Evolutionary conservation across 805 yeast genomes (phyloP), one percentile per base, ranked within the genome.

Genomic region (Candida golubevii): DNA sequence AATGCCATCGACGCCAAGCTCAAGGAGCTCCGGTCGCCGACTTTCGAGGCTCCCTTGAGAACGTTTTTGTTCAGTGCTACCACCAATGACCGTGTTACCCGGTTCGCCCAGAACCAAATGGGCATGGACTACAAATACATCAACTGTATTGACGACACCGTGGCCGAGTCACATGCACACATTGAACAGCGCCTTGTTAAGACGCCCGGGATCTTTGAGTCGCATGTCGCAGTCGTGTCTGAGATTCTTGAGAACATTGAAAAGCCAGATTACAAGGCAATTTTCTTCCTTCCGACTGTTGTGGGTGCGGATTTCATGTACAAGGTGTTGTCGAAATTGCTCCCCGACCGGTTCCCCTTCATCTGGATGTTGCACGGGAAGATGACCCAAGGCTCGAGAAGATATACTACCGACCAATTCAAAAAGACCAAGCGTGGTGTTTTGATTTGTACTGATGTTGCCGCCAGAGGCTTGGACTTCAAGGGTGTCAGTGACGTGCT

Each of bases 391-490:
- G 69, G 72, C 26, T 74, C 70, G 37, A 82, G 98, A 61, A 85
- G 83, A 49, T 67, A 71, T 48, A 64, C 79, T 26, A 79, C 85
- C 32, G 71, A 70, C 40, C 58, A 59, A 31, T 86, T 83, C 71
- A 77, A 82, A 51, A 41, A 23, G 6, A 30, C 51, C 28, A 54
- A 48, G 46, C 60, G 45, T 64, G 85, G 88, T 44, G 60, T 90
- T 36, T 72, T 91, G 45, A 78, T 91, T 43, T 83, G 91, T 44
- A 86, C 97, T 7, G 96, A 89, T 66, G 97, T 91, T 47, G 95
- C 90, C 49, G 97, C 97, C 11, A 81, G 98, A 68, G 98, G 98
- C 54, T 82, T 91, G 84, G 97, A 91, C 70, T 87, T 91, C 75
- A 93, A 90, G 45, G 79, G 80, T 55, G 95, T 91, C 27, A 67